These are phyloP conservation scores for Penicillium simplicissimum DNA, from an alignment of 495 filamentous ascomycete genomes.

Conservation along the genomic window DNA sequence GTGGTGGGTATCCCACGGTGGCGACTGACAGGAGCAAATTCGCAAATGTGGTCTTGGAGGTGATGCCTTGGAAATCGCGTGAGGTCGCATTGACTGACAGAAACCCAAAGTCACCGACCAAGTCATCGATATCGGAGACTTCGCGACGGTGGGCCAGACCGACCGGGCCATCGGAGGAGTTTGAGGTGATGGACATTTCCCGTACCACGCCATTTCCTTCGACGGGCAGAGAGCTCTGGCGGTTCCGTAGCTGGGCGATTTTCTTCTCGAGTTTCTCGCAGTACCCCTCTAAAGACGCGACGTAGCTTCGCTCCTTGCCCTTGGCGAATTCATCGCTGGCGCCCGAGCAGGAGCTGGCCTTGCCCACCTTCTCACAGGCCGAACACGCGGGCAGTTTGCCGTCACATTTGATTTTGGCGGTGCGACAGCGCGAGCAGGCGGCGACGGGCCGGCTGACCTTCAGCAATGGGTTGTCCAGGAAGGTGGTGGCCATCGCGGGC, in stretches of 20 bases:
- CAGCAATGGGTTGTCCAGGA: slow-evolving; percentile 73
- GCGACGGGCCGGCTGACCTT: slow-evolving; percentile 90
- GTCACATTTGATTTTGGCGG: slow-evolving; percentile 94
- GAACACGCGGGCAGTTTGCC: slow-evolving; percentile 92
- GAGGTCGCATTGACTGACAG: slow-evolving; percentile 91
- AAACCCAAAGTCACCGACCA: slow-evolving; percentile 81
- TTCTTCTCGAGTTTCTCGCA: slow-evolving; percentile 81
- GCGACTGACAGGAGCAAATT: slow-evolving; percentile 76
- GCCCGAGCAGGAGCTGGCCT: slow-evolving; percentile 80
- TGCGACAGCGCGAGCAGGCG: slow-evolving; percentile 88
- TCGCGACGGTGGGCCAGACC: slow-evolving; percentile 51
- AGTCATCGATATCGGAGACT: slow-evolving; percentile 73
- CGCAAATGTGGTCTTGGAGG: slow-evolving; percentile 81
- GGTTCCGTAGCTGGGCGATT: slow-evolving; percentile 56
- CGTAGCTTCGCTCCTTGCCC: slow-evolving; percentile 93
- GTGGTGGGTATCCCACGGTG: slow-evolving; percentile 62
- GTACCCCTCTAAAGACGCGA: slow-evolving; percentile 84
- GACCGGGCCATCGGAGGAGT: slow-evolving; percentile 41
- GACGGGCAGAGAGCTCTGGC: slow-evolving; percentile 59
- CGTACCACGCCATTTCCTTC: slow-evolving; percentile 60
- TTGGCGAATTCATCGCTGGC: slow-evolving; percentile 92
- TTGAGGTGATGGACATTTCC: slow-evolving; percentile 51
- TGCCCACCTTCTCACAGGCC: slow-evolving; percentile 84
- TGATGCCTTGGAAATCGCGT: slow-evolving; percentile 85
- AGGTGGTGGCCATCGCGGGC: slow-evolving; percentile 34